A percentile compares a stretch with the other conserved stretches of the same genome.
Evolutionary conservation across 371 early-diverging fungal genomes (phyloP).

Genomic region (Haplosporangium sp.): DNA sequence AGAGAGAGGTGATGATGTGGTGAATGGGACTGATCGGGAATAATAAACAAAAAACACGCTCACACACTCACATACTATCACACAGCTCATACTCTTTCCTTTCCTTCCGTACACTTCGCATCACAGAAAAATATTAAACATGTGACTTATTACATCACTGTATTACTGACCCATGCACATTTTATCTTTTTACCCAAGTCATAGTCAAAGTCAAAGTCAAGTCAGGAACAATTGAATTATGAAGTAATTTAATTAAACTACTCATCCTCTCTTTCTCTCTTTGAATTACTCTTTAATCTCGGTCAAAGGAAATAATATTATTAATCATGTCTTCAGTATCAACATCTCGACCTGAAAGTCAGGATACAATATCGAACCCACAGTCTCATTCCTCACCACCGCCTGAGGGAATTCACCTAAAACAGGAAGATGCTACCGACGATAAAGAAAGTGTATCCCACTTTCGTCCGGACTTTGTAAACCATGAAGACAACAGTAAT

Average conservation of each 20-base stretch:
- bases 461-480: neutral
- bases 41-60: constrained; percentile 18
- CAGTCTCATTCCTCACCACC: neutral
- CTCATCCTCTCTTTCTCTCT: no score
- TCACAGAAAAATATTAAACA: no score
- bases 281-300: no score
- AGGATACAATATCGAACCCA: constrained; percentile 28
- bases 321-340: neutral
- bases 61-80: neutral
- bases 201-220: no score
- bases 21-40: constrained; percentile 27
- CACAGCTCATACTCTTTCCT: no score
- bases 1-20: constrained; percentile 11
- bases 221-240: no score
- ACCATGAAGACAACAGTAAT: constrained; percentile 12
- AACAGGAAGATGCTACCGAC: constrained; percentile 11
- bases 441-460: constrained; percentile 2
- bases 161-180: no score
- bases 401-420: constrained; percentile 2
- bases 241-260: no score
- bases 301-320: no score
- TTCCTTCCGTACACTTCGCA: no score
- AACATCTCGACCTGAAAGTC: constrained; percentile 23
- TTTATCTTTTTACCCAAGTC: no score
- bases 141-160: no score